phyloP scores from a whole-genome alignment of 805 yeast genomes.

The Wickerhamiella alocasiicola region DNA sequence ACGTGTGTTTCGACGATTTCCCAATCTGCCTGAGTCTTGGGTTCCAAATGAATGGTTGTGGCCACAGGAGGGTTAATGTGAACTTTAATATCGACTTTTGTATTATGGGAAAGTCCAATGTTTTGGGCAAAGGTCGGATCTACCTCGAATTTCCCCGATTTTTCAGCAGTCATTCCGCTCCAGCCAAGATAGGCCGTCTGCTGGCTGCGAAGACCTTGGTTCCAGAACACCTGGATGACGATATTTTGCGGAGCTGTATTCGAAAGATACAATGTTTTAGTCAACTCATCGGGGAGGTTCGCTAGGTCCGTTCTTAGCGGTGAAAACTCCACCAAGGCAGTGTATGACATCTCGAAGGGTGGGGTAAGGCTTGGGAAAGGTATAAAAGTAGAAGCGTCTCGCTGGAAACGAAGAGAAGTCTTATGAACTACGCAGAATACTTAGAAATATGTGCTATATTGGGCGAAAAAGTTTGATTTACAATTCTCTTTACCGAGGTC shows the following conservation, averaged over 20 bases:
- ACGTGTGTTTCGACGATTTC: slow-evolving; percentile 80
- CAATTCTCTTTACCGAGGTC: too few relatives aligned
- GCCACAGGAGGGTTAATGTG: slow-evolving; percentile 42
- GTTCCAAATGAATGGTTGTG: slow-evolving; percentile 60
- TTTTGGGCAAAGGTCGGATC: slow-evolving; percentile 55
- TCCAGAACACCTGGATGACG: slow-evolving; percentile 36
- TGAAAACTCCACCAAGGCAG: slow-evolving; percentile 27
- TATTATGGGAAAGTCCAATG: slow-evolving; percentile 35
- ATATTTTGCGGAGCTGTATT: slow-evolving; percentile 46
- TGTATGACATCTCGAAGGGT: slow-evolving; percentile 11
- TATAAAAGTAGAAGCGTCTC: too few relatives aligned
- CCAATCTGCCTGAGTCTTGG: slow-evolving; percentile 72
- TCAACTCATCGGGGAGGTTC: slow-evolving; percentile 40
- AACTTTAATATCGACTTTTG: slow-evolving; percentile 34
- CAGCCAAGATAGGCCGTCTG: slow-evolving; percentile 42
- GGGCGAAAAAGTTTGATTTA: too few relatives aligned
- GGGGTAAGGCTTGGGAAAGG: slow-evolving; percentile 4
- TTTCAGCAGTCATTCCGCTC: slow-evolving; percentile 42
- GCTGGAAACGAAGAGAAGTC: too few relatives aligned
- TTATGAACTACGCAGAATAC: too few relatives aligned
- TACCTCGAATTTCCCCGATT: slow-evolving; percentile 36
- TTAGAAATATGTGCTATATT: too few relatives aligned
- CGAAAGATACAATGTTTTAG: slow-evolving; percentile 37
- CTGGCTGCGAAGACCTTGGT: slow-evolving; percentile 18
- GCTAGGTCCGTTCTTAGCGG: slow-evolving; percentile 39